Base-by-base conservation (phyloP, 1,139 yeast genomes). In the Debaryomyces sp. region DNA sequence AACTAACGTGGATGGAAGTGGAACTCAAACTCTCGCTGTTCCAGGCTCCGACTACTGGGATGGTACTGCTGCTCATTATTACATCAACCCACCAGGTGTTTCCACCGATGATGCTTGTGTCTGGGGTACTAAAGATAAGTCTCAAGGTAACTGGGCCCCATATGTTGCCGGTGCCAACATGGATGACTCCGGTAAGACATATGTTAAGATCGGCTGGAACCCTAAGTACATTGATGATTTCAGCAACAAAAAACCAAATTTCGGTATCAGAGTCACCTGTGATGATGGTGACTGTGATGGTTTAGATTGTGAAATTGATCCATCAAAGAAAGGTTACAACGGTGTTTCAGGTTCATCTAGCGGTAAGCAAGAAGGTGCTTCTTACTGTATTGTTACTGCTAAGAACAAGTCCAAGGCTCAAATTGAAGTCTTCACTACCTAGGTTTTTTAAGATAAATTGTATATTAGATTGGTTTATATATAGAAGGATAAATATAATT, bases 91-190 rank as follows among this genome's bases (percentile, higher is more conserved):
- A 33, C 96, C 96, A 17, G 97, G 97, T 52, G 85, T 87, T 27
- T 80, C 89, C 34, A 78, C 84, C 29, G 73, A 73, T 15, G 92
- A 89, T 43, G 96, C 87, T 30, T 90, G 97, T 69, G 81, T n/a
- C n/a, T 90, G 97, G 97, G 96, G 96, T 1, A 66, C 85, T 26
- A 75, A 75, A 24, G 71, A 75, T 49, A 74, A 85, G 54, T 85
- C 94, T 18, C 73, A 75, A 55, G 97, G 97, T 51, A 89, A 90
- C 78, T 90, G 96, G 96, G 72, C 96, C 23, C 96, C 97, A 23
- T 90, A 88, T 60, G 96, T 90, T 52, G 96, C 95, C 15, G 97
- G 96, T 55, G 90, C 92, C 56, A 89, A 89, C 72, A 81, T 81
- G 71, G 96, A 88, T 65, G 67, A 66, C 49, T 67, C 63, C 48